These are phyloP conservation scores for Adenanthera pavonina DNA, from an alignment of 306 rosid genomes.

Conservation along the genomic window DNA sequence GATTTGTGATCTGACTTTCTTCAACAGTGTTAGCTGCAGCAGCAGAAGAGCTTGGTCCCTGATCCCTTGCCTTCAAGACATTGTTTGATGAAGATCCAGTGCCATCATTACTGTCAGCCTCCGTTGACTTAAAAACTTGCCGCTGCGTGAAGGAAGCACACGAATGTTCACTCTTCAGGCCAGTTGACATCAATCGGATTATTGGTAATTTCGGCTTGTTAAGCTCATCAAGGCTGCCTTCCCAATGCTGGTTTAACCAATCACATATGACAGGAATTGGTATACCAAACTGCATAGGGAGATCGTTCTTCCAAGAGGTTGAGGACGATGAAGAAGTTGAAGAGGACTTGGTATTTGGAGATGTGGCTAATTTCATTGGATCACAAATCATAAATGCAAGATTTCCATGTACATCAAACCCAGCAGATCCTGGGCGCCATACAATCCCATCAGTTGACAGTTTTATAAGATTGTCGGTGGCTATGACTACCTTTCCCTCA, in stretches of 20 bases:
- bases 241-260: slow-evolving; percentile 99
- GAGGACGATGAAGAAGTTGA: slow-evolving; percentile 82
- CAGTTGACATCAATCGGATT: slow-evolving; percentile 85
- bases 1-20: slow-evolving; percentile 54
- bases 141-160: slow-evolving; percentile 83
- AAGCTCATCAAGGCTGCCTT: slow-evolving; percentile 95
- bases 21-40: slow-evolving; percentile 59
- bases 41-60: slow-evolving; percentile 64
- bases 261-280: slow-evolving; percentile 90
- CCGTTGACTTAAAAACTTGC: slow-evolving; percentile 83
- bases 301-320: slow-evolving; percentile 85
- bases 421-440: slow-evolving; percentile 96
- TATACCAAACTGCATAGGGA: slow-evolving; percentile 89
- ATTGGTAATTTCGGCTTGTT: slow-evolving; percentile 92
- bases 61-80: slow-evolving; percentile 58
- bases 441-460: slow-evolving; percentile 80
- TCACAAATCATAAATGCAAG: slow-evolving; percentile 97
- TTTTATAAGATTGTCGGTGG: slow-evolving; percentile 95
- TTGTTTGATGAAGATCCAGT: slow-evolving; percentile 80
- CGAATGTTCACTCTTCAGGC: slow-evolving; percentile 88
- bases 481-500: slow-evolving; percentile 94
- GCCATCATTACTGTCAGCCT: slow-evolving; percentile 64
- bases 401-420: slow-evolving; percentile 90
- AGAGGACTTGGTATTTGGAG: slow-evolving; percentile 86
- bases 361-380: slow-evolving; percentile 97